Base-by-base conservation (phyloP, 2,329 filamentous ascomycete genomes). In the Aureobasidium sp. region DNA sequence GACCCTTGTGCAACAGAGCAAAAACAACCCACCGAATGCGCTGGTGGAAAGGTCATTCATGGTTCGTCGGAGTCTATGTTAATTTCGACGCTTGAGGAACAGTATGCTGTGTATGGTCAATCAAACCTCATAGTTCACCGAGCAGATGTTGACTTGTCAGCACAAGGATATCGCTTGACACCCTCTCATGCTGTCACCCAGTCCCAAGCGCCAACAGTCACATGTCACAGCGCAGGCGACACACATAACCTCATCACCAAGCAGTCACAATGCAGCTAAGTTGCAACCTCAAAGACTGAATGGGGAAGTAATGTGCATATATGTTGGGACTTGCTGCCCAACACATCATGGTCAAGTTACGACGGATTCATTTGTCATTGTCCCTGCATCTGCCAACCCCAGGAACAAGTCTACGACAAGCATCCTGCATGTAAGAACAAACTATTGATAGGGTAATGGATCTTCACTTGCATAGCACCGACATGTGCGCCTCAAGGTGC, bases 331-430 rank as follows among this genome's bases (percentile, higher is more conserved):
- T 46, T 29, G 53, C 21, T 57, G 38, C 51, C 51, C 51, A 43
- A 55, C 42, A 46, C 15, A 29, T 33, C 9, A 11, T 9, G 42
- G n/a, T n/a, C n/a, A n/a, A n/a, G n/a, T n/a, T n/a, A 25, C 42
- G 33, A 10, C 11, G 27, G 21, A n/a, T 57, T 29, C 15, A 57
- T 46, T 57, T 35, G 53, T 46, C 38, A 46, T 19, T 46, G 27
- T 46, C 53, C 53, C 53, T 57, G 53, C 53, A 57, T 35, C 53
- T 57, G 42, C 53, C 31, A 57, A 45, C 21, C 31, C 53, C 38
- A 23, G 53, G 17, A 27, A 57, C n/a, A n/a, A n/a, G n/a, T n/a
- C n/a, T n/a, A n/a, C 31, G 40, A 46, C 40, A 55, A 29, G 23
- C n/a, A 27, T 19, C 21, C 43, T 37, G 40, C 53, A 46, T 31